These are phyloP conservation scores for Evansstolkia leycettana DNA, from an alignment of 495 filamentous ascomycete genomes.

Conservation along the genomic window DNA sequence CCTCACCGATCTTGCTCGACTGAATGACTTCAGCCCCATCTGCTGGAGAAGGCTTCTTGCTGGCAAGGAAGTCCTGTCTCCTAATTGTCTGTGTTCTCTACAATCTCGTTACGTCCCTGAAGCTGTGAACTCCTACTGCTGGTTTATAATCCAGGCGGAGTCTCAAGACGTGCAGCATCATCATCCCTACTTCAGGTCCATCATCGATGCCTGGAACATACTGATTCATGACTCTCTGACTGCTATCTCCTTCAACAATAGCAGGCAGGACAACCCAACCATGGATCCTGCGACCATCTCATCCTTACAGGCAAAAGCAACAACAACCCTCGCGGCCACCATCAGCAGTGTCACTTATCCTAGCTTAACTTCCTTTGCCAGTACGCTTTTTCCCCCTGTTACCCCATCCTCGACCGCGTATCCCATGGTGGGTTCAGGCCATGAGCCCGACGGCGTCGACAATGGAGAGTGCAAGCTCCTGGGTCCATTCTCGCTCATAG, in stretches of 20 bases:
- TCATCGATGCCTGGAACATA: not conserved
- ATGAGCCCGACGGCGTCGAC: slow-evolving; percentile 19
- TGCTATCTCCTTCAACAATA: too few relatives aligned
- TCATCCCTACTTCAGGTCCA: not conserved
- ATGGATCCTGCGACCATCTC: slow-evolving; percentile 5
- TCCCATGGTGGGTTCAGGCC: slow-evolving; percentile 7
- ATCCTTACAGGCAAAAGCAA: slow-evolving; percentile 10
- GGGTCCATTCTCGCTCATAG: slow-evolving; percentile 74
- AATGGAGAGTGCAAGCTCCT: slow-evolving; percentile 70
- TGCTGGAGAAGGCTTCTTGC: not conserved
- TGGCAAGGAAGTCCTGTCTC: not conserved
- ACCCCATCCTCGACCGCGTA: slow-evolving; percentile 3
- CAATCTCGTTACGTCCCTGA: too few relatives aligned
- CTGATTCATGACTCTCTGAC: not conserved
- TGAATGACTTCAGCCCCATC: not conserved
- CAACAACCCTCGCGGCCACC: slow-evolving; percentile 8
- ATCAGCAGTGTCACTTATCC: slow-evolving; percentile 3
- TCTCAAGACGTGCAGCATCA: not conserved
- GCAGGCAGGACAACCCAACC: not conserved
- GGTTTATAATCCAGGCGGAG: too few relatives aligned
- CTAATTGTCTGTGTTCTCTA: not conserved
- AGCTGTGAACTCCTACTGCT: not conserved
- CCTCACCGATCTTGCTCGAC: not conserved
- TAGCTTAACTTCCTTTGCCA: not conserved
- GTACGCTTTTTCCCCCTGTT: not conserved